A percentile compares a stretch with the other conserved stretches of the same genome.
Conservation (phyloP, 306 rosid species). For the Sphenostylis stenocarpa region DNA sequence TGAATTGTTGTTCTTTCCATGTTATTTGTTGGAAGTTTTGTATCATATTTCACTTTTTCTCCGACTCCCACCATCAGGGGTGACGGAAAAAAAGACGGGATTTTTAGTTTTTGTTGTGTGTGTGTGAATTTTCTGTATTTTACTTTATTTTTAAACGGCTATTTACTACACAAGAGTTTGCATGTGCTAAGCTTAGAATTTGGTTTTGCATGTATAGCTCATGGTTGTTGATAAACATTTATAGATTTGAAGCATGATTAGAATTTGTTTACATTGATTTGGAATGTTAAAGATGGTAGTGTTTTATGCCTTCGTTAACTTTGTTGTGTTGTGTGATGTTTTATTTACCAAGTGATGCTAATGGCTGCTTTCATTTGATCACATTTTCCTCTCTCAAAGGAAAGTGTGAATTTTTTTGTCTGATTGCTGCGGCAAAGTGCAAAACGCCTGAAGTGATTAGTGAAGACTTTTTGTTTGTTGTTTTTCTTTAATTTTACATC, state of each 20-base stretch:
- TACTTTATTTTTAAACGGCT: background rate
- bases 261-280: background rate
- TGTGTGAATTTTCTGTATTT: background rate
- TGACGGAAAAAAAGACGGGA: background rate
- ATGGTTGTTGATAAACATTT: background rate
- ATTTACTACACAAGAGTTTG: background rate
- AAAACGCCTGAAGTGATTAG: background rate
- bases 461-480: slow-evolving; percentile 9
- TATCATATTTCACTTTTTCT: background rate
- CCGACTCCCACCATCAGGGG: background rate
- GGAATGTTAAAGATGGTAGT: background rate
- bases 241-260: background rate
- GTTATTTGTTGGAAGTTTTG: background rate
- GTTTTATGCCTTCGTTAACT: background rate
- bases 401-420: background rate
- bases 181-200: background rate
- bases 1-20: slow-evolving; percentile 1
- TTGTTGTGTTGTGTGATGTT: background rate
- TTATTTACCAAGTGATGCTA: background rate
- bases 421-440: background rate
- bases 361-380: background rate
- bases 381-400: background rate
- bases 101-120: background rate
- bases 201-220: slow-evolving; percentile 18
- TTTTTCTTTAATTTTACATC: slow-evolving; percentile 24